These are phyloP conservation scores for Primulina tabacum DNA, from an alignment of 257 asterid species.

Conservation along the genomic window DNA sequence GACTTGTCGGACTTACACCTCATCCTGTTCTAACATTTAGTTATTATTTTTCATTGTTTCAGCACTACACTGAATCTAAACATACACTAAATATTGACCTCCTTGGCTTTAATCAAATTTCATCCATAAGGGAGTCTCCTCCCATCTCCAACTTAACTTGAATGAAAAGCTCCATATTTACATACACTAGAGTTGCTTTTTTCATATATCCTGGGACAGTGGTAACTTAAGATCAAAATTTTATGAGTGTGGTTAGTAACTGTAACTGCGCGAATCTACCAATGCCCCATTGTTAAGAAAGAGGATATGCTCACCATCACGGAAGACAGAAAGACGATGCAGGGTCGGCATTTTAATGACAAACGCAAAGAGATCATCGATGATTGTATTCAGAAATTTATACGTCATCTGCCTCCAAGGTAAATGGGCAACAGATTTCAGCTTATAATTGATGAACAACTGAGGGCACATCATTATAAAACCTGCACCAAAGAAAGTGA, in stretches of 20 bases:
- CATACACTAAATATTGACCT: not conserved
- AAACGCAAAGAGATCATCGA: slow-evolving; percentile 97
- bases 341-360: slow-evolving; percentile 93
- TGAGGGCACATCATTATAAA: slow-evolving; percentile 99
- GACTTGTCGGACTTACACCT: not conserved
- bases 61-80: not conserved
- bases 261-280: not conserved
- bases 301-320: slow-evolving; percentile 74
- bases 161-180: too few relatives aligned
- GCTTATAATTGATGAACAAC: slow-evolving; percentile 86
- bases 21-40: not conserved
- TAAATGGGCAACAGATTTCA: slow-evolving; percentile 90
- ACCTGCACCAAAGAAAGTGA: slow-evolving; percentile 50
- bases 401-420: slow-evolving; percentile 99
- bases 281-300: not conserved
- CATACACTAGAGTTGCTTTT: not conserved
- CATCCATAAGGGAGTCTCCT: too few relatives aligned
- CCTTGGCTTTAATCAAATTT: not conserved
- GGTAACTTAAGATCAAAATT: not conserved
- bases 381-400: slow-evolving; percentile 88
- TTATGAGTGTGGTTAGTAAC: not conserved
- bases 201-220: not conserved
- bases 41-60: not conserved
- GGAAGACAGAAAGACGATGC: slow-evolving; percentile 97
- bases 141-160: too few relatives aligned